Base-by-base conservation (phyloP, 441 rosid genomes). In the Adansonia madagascariensis region DNA sequence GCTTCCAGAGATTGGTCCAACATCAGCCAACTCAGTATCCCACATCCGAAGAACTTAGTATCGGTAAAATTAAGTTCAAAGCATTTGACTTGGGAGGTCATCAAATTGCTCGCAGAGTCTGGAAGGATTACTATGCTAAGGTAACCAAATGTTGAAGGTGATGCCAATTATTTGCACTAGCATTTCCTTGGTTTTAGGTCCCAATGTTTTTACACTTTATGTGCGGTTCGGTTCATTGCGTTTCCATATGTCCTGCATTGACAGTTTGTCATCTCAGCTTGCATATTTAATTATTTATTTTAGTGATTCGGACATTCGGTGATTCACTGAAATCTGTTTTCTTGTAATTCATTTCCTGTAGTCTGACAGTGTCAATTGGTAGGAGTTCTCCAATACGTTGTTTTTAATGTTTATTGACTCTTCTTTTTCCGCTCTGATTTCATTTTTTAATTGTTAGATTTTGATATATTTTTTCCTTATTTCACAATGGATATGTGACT, bases 41-140 rank as follows among this genome's bases (percentile, higher is more conserved):
- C 11, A 91, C 97, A 5, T 93, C 97, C 4, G 95, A 91, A 82
- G 98, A 93, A 82, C 87, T 93, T 75, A 91, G 97, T 81, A 93
- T 93, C 53, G 98, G 98, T 49, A 90, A 90, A 83, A 91, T 93
- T 85, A 91, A 90, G 86, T 93, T 93, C 81, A 93, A 93, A 82
- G 97, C 97, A n/a, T 93, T 93, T 69, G 98, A 93, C 86, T 90
- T 93, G 88, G 98, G 98, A 7, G 98, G 98, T 49, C 98, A 93
- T 80, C 97, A 90, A 88, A 91, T 93, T 82, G 97, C 98, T 69
- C 94, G 98, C 35, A 85, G 98, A 73, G 97, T 93, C 61, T 93
- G 98, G 98, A 93, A 93, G 52, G 97, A 93, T 84, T 93, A 93
- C 82, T 93, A 93, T 71, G 94, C 98, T 31, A 93, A 93, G 98